Evolutionary conservation across 176 grass and related monocot species (phyloP), one percentile per base, ranked within the genome.

Genomic region (Miscanthus lutarioriparius): DNA sequence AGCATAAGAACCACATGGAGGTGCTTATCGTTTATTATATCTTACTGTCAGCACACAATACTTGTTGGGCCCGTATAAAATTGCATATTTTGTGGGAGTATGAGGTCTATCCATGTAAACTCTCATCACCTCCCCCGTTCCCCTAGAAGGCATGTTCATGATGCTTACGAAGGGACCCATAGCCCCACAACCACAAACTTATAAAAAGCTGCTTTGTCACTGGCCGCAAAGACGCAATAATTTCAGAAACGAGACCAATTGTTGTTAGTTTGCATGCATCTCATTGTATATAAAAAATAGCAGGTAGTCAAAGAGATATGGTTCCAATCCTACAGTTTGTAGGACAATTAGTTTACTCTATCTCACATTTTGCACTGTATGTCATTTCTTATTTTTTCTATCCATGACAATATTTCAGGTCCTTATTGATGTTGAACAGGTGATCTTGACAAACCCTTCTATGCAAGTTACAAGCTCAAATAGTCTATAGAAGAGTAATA

Each of bases 1-100:
- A 88, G 69, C 26, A 85, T 75, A 89, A 89, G 33, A 49, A 49
- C 51, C 72, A 75, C 28, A 25, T 15, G n/a, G 17, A 62, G 16
- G 12, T 35, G 27, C 5, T 4, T 62, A 72, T 59, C 1, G 4
- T 8, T 54, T 33, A 6, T 30, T 15, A 30, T 78, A 27, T 30
- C n/a, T 70, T 45, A 41, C 30, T 66, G 65, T 36, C 26, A 81
- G 77, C 63, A 66, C 45, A 20, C 7, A 20, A 56, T 41, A 66
- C 5, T 64, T 67, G 25, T 67, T 27, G 10, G 35, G 23, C 20
- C 19, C 8, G 32, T 56, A 28, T 80, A 81, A 7, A 81, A 37
- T 51, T 54, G 17, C 23, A 10, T 40, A 64, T 75, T 75, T 54
- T 73, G 22, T 73, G 22, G 23, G 13, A 48, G 5, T 41, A 12